Evolutionary conservation across 495 filamentous ascomycete species (phyloP).

Genomic region (Annulohypoxylon maeteangense): DNA sequence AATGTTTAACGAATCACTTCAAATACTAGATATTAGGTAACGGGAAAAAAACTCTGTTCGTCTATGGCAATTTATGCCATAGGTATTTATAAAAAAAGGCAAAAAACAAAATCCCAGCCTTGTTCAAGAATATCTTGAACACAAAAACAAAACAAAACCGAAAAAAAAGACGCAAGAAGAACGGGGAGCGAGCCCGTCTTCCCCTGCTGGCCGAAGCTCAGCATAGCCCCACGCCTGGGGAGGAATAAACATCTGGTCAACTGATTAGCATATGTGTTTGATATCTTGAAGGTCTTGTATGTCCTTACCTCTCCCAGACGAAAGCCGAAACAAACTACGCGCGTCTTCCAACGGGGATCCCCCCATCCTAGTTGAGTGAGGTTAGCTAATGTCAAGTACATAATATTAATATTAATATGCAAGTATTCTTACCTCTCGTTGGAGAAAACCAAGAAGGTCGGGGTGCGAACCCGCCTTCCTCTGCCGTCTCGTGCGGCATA

Average conservation of each 20-base stretch:
- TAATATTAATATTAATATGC: neutral
- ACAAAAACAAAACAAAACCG: neutral
- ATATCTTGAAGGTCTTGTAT: neutral
- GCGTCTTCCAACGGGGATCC: neutral
- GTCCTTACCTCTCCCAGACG: neutral
- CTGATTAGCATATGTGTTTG: neutral
- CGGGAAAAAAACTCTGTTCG: neutral
- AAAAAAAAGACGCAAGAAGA: neutral
- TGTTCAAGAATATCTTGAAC: neutral
- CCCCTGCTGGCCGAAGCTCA: neutral
- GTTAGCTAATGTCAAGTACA: neutral
- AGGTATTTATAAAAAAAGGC: neutral
- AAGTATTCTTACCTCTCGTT: neutral
- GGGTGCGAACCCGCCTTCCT: neutral
- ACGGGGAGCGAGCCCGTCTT: neutral
- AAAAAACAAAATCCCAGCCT: neutral
- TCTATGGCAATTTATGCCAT: neutral
- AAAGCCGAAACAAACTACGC: neutral
- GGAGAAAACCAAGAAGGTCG: neutral
- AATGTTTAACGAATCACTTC: conserved; percentile 4
- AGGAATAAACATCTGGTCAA: neutral
- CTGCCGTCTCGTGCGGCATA: neutral
- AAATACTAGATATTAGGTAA: neutral
- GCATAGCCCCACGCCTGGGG: too few species aligned
- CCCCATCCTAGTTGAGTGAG: neutral